Evolutionary conservation across 805 yeast species (phyloP).

Genomic region (Candida chauliodis): DNA sequence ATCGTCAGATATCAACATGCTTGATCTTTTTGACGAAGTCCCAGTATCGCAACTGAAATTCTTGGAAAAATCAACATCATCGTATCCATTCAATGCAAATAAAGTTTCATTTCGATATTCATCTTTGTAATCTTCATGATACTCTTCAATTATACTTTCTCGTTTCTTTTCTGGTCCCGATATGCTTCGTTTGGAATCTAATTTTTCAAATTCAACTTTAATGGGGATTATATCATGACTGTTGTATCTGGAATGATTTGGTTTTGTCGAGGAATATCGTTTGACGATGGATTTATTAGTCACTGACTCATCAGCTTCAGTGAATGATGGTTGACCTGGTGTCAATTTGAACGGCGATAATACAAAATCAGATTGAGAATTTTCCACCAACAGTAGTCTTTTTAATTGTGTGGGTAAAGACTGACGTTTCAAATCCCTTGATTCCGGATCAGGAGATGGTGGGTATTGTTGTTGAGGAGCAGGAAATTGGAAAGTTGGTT

Average conservation of each 20-base stretch:
- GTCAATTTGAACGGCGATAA: conserved; percentile 41
- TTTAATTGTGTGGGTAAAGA: conserved; percentile 33
- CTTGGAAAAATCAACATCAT: conserved; percentile 12
- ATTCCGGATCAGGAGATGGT: conserved; percentile 31
- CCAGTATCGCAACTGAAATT: conserved; percentile 12
- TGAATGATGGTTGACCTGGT: conserved; percentile 13
- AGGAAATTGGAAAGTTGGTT: conserved; percentile 26
- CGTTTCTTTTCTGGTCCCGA: conserved; percentile 24
- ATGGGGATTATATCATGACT: conserved; percentile 43
- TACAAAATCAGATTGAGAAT: conserved; percentile 28
- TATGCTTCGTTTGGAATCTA: conserved; percentile 17
- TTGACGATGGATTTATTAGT: conserved; percentile 12
- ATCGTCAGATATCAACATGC: conserved; percentile 25
- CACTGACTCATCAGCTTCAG: conserved; percentile 11
- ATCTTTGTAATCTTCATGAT: conserved; percentile 5
- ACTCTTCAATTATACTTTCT: conserved; percentile 1
- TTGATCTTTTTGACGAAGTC: conserved; percentile 31
- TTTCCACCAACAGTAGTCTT: conserved; percentile 17
- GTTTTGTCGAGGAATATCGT: conserved; percentile 27
- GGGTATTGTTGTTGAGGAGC: conserved; percentile 23
- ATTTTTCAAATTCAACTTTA: conserved; percentile 39
- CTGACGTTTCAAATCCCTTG: conserved; percentile 25
- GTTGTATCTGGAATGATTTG: conserved; percentile 37
- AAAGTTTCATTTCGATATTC: conserved; percentile 23
- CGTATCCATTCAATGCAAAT: conserved; percentile 28